Evolutionary conservation across 129 eudicot species (phyloP).

Genomic region (Smallanthus sonchifolius): DNA sequence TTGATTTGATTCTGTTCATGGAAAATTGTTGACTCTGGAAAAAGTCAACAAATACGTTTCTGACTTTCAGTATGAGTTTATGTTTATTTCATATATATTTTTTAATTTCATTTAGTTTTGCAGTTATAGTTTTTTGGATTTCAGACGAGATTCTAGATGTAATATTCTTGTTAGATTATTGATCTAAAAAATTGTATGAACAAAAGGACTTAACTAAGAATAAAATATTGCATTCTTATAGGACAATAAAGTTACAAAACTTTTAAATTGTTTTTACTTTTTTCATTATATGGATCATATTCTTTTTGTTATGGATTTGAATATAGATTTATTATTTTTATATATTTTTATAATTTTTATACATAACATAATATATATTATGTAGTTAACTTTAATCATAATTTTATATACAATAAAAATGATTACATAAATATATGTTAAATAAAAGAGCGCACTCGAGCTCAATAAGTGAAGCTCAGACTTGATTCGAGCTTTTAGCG

Average conservation of each 20-base stretch:
- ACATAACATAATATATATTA: too few relatives aligned
- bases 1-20: constrained; percentile 3
- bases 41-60: constrained; percentile 2
- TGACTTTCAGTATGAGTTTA: too few relatives aligned
- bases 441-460: too few relatives aligned
- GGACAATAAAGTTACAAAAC: not conserved
- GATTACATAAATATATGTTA: too few relatives aligned
- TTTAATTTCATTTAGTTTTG: too few relatives aligned
- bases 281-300: not conserved
- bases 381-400: too few relatives aligned
- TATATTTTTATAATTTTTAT: too few relatives aligned
- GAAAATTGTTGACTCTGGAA: constrained; percentile 4
- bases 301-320: not conserved
- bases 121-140: not conserved
- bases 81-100: too few relatives aligned
- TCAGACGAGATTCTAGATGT: not conserved
- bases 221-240: not conserved
- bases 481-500: too few relatives aligned
- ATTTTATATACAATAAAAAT: too few relatives aligned
- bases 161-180: not conserved
- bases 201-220: not conserved
- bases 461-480: too few relatives aligned
- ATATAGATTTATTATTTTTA: too few relatives aligned
- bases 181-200: not conserved
- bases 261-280: not conserved